Evolutionary conservation across 305 asterid species (phyloP), one percentile per base, ranked within the genome.

Genomic region (Plantago lanceolata): DNA sequence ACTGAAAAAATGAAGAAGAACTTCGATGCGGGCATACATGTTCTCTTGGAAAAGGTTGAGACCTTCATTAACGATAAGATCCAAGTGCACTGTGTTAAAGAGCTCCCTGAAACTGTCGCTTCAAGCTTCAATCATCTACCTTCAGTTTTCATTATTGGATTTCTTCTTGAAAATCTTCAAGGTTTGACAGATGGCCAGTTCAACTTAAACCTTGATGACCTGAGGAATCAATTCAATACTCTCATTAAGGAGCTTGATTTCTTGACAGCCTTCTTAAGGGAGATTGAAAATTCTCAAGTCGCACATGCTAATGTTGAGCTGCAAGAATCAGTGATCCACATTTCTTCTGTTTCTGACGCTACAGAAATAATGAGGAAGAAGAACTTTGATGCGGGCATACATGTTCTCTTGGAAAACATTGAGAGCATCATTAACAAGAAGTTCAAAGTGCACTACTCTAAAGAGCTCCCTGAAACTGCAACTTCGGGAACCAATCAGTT

Each of bases 291-390:
- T 71, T 19, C 15, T 6, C 0, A 68, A 74, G 15, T 9, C 64
- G 0, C 74, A 74, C 1, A 74, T 64, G 2, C 54, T 59, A 21
- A 71, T 71, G 5, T 67, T 71, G 26, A 0, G 71, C 79, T 59
- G 76, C 76, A 0, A 20, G 70, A 18, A 68, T 73, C 24, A 19
- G 59, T 2, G 45, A 40, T 8, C 29, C 51, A 60, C 33, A n/a
- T n/a, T n/a, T n/a, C n/a, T n/a, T n/a, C n/a, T n/a, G n/a, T n/a
- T n/a, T n/a, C n/a, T n/a, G n/a, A n/a, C n/a, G n/a, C n/a, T n/a
- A n/a, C n/a, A n/a, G n/a, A n/a, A n/a, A n/a, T n/a, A n/a, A n/a
- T n/a, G n/a, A n/a, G n/a, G n/a, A n/a, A n/a, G n/a, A n/a, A n/a
- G n/a, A n/a, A n/a, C 8, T 56, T 50, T 37, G 50, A 52, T 18